Conservation (phyloP, 2,329 filamentous ascomycete genomes). For the Helicocarpus griseus region DNA sequence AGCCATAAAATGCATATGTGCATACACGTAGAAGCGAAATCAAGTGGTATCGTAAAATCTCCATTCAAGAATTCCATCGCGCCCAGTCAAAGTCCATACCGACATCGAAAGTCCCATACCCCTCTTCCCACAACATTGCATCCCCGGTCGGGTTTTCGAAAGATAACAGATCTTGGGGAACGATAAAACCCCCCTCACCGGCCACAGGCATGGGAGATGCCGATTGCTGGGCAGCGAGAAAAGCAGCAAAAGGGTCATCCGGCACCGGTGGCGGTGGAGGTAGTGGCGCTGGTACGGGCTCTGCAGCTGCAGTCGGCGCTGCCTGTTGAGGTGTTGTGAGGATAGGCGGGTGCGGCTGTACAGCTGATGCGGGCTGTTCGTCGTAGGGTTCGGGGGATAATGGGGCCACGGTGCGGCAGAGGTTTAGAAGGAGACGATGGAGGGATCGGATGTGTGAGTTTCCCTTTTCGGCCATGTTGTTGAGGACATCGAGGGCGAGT, state of each 20-base stretch:
- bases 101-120: slow-evolving; percentile 30
- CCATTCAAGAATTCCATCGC: not conserved
- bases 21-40: no score
- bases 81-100: slow-evolving; percentile 34
- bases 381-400: slow-evolving; percentile 8
- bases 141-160: slow-evolving; percentile 31
- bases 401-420: slow-evolving; percentile 23
- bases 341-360: slow-evolving; percentile 10
- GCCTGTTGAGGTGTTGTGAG: slow-evolving; percentile 7
- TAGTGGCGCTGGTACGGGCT: slow-evolving; percentile 6
- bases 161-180: slow-evolving; percentile 12
- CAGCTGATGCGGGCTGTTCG: not conserved
- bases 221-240: slow-evolving; percentile 4
- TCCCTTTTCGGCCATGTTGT: slow-evolving; percentile 43
- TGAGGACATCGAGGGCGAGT: slow-evolving; percentile 37
- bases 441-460: slow-evolving; percentile 41
- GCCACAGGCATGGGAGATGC: not conserved
- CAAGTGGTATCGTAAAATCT: not conserved
- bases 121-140: slow-evolving; percentile 33
- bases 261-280: slow-evolving; percentile 1
- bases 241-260: slow-evolving; percentile 1
- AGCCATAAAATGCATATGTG: no score
- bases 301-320: not conserved
- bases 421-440: slow-evolving; percentile 28
- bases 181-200: not conserved